Percentiles rank a stretch among this genome's conserved stretches.
Conservation (phyloP, 768 basidiomycete genomes). For the Tephrocybe sp. region DNA sequence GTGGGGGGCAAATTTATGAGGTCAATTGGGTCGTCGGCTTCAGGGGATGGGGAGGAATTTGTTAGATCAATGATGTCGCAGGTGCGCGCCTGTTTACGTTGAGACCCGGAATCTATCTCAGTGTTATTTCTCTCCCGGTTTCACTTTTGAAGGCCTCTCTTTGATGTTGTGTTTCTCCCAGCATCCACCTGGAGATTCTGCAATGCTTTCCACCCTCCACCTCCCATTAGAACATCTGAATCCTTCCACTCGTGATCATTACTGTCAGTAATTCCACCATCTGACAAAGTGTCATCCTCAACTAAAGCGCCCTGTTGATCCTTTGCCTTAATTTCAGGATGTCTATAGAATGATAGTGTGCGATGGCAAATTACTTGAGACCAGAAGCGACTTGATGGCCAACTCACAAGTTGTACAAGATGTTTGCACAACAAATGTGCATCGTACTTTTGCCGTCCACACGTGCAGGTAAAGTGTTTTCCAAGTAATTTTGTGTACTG, state of each 20-base stretch:
- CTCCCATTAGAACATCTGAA: background rate
- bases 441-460: conserved; percentile 3
- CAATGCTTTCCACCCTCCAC: background rate
- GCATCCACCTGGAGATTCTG: background rate
- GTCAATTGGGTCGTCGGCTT: background rate
- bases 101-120: background rate
- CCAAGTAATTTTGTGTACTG: background rate
- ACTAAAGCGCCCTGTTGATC: background rate
- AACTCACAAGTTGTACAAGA: background rate
- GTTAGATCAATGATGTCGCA: background rate
- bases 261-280: background rate
- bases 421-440: conserved; percentile 1
- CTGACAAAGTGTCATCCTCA: background rate
- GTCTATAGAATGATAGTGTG: background rate
- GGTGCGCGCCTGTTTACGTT: background rate
- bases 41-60: background rate
- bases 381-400: background rate
- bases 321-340: background rate
- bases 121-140: too few relatives aligned
- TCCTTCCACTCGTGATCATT: background rate
- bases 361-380: background rate
- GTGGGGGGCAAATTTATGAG: too few relatives aligned
- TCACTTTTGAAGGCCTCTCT: too few relatives aligned
- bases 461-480: background rate
- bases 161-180: background rate